Percentiles rank a stretch among this genome's conserved stretches.
phyloP scores from a whole-genome alignment of 2,329 filamentous ascomycete genomes.

The Tolypocladium cylindrosporum region DNA sequence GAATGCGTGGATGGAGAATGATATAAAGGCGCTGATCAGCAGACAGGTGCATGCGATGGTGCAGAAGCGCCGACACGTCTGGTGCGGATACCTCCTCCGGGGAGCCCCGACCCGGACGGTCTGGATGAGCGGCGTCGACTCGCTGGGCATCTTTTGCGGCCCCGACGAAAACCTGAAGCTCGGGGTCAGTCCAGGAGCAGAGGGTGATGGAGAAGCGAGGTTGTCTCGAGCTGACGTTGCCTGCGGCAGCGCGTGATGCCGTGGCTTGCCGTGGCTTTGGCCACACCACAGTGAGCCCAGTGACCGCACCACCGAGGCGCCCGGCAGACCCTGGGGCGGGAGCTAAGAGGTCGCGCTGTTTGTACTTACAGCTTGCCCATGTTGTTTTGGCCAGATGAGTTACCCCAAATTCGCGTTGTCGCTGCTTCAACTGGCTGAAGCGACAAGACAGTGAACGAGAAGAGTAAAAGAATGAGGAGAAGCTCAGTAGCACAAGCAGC shows the following conservation, averaged over 20 bases:
- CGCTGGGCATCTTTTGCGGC: slow-evolving; percentile 26
- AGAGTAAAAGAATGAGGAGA: background rate
- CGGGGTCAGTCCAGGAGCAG: background rate
- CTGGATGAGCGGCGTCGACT: slow-evolving; percentile 58
- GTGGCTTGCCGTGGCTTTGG: background rate
- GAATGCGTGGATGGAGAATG: slow-evolving; percentile 38
- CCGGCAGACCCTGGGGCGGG: background rate
- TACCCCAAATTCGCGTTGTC: background rate
- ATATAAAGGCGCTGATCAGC: slow-evolving; percentile 38
- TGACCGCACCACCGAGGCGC: background rate
- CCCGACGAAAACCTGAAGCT: background rate
- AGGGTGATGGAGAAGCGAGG: background rate
- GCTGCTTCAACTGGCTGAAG: background rate
- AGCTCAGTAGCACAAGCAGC: too few species aligned
- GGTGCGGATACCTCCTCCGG: slow-evolving; percentile 46
- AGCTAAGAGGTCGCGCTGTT: background rate
- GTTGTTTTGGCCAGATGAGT: background rate
- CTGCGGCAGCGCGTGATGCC: background rate
- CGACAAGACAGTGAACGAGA: background rate
- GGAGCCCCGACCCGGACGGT: slow-evolving; percentile 46
- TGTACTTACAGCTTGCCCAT: slow-evolving; percentile 7
- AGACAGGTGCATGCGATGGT: slow-evolving; percentile 49
- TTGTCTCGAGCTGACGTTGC: background rate
- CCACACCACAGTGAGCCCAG: background rate
- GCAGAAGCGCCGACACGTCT: slow-evolving; percentile 54